phyloP scores from a whole-genome alignment of 345 rosid species.

The Hibiscus trionum region DNA sequence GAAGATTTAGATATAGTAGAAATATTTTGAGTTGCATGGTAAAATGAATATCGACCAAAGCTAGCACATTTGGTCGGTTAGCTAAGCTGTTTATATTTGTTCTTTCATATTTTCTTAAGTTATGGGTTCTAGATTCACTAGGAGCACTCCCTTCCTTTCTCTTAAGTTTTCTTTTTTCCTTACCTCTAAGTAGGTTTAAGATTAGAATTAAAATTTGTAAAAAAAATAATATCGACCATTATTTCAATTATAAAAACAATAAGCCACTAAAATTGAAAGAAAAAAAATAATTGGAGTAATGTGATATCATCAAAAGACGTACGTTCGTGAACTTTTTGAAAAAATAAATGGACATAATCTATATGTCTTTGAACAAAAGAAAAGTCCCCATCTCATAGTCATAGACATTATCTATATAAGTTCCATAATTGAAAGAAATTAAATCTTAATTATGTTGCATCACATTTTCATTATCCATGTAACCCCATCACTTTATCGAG shows the following conservation, averaged over 20 bases:
- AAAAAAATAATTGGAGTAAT: not conserved
- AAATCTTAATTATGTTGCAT: not conserved
- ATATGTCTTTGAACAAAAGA: slow-evolving; percentile 31
- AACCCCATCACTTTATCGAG: slow-evolving; percentile 18
- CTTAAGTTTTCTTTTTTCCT: too few relatives aligned
- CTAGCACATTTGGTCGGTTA: too few relatives aligned
- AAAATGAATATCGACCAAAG: not conserved
- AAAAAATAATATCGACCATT: not conserved
- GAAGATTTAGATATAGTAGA: too few relatives aligned
- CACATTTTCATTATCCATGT: slow-evolving; percentile 14
- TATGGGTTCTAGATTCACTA: too few relatives aligned
- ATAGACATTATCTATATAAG: not conserved
- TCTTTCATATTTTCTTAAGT: too few relatives aligned
- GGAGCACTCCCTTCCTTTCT: too few relatives aligned
- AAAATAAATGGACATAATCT: slow-evolving; percentile 20
- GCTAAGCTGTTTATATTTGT: too few relatives aligned
- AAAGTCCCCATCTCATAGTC: not conserved
- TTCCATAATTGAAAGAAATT: not conserved
- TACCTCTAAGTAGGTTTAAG: too few relatives aligned
- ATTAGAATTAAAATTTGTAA: too few relatives aligned
- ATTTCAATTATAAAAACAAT: not conserved
- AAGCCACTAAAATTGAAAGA: not conserved
- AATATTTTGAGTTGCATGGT: not conserved
- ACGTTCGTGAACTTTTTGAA: slow-evolving; percentile 26
- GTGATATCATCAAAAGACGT: slow-evolving; percentile 19